Evolutionary conservation across 2,329 filamentous ascomycete species (phyloP).

Genomic region (Thelonectria discophora): DNA sequence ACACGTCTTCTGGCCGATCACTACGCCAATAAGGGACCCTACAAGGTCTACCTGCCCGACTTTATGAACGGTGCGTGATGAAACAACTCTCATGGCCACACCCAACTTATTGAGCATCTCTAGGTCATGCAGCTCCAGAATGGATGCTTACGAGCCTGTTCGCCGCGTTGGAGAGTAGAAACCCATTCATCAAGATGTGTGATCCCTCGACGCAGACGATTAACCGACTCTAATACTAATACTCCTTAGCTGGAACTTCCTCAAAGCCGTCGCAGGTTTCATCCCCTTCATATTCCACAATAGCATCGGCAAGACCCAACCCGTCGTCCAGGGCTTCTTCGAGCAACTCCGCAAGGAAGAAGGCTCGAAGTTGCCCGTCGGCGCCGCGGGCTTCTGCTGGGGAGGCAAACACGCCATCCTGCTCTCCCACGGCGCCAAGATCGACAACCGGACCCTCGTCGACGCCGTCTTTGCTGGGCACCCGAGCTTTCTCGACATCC

Average conservation of each 20-base stretch:
- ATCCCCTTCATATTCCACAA: slow-evolving; percentile 48
- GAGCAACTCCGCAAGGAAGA: slow-evolving; percentile 47
- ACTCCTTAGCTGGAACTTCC: slow-evolving; percentile 40
- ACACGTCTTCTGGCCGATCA: slow-evolving; percentile 61
- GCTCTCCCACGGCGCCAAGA: slow-evolving; percentile 52
- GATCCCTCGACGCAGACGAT: slow-evolving; percentile 7
- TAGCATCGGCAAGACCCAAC: slow-evolving; percentile 43
- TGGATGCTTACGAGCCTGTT: slow-evolving; percentile 45
- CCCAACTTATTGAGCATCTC: neutral
- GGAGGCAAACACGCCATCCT: slow-evolving; percentile 64
- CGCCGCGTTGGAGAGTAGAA: slow-evolving; percentile 33
- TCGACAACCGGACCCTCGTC: slow-evolving; percentile 52
- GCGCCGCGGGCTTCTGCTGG: slow-evolving; percentile 70
- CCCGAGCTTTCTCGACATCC: slow-evolving; percentile 58
- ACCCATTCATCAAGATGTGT: slow-evolving; percentile 44
- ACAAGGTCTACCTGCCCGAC: slow-evolving; percentile 63
- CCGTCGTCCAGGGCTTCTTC: slow-evolving; percentile 50
- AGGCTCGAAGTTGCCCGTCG: slow-evolving; percentile 50
- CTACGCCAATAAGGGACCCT: slow-evolving; percentile 61
- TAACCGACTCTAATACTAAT: too few species aligned
- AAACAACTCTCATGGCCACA: too few species aligned
- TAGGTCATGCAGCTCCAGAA: slow-evolving; percentile 45
- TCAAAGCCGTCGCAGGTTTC: slow-evolving; percentile 37
- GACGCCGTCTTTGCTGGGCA: slow-evolving; percentile 64
- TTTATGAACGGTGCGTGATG: slow-evolving; percentile 55